Evolutionary conservation across 306 rosid species (phyloP), one percentile per base, ranked within the genome.

Genomic region (Inga oerstediana): DNA sequence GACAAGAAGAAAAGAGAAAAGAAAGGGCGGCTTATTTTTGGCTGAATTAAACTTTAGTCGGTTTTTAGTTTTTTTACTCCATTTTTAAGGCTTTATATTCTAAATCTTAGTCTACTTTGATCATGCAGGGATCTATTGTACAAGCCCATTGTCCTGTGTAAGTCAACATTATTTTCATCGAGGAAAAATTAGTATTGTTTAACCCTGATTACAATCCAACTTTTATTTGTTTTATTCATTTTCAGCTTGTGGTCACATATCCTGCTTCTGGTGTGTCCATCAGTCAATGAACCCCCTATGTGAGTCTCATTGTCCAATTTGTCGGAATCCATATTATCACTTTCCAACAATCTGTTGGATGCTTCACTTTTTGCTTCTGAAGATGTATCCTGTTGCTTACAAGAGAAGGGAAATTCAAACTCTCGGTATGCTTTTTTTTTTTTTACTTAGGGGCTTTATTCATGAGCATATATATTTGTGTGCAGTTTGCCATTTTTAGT

Each of bases 251-350:
- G 98, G 98, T 70, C 98, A 95, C 44, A 32, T 93, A 78, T 87
- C 93, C 43, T 95, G 98, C 80, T 95, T 95, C 85, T 95, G 98
- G 98, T 95, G 98, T 82, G 98, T 90, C 82, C 86, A 91, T 82
- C 78, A 20, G 15, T 91, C 93, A 43, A 95, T 95, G 98, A 75
- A 13, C 59, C 11, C 56, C 7, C 4, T 8, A 3, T 64, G 77
- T 0, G 92, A 87, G 64, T 95, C 98, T 32, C 90, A 80, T 73
- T 95, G 98, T 83, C 98, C 98, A 52, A 76, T 84, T 46, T 95
- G 98, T 83, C 76, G 98, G 87, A 66, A 86, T 83, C 82, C 90
- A 10, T 95, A 91, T 84, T 67, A 66, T 85, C 91, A 95, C 89
- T 92, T 93, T 77, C 98, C 98, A 19, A 76, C 86, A 22, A 78